Evolutionary conservation across 352 stramenopile genomes (phyloP), one percentile per base, ranked within the genome.

Genomic region (Peronospora belbahrii): DNA sequence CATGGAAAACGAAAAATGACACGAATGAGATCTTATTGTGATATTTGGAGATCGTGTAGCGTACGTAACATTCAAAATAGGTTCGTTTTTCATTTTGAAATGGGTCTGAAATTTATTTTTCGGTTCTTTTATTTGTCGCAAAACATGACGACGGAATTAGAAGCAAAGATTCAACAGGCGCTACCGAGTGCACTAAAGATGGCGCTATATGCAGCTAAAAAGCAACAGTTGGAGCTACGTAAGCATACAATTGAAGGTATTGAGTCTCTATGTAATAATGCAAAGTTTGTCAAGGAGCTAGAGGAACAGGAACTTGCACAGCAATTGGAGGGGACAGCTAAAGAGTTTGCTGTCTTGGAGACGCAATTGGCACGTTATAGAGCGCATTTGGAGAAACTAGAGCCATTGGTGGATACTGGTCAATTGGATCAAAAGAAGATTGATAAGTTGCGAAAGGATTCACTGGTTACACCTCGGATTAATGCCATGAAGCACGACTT

Each of bases 161-260:
- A 85, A 30, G 62, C 48, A 1, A 74, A 62, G 35, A 82, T 88
- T 49, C 56, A 70, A 49, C 73, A 62, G 33, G 74, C 74, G 50
- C 61, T 85, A 60, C 77, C 77, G 4, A 69, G 56, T 28, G 72
- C 72, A 40, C 66, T 85, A 37, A 89, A 89, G 61, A 89, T 85
- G 72, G 64, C 70, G 35, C 56, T 89, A 38, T 85, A 82, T 42
- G 62, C 70, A 22, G 71, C 74, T 31, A 84, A 85, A 51, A 85
- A 87, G 56, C 76, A 91, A 55, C 62, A 66, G 20, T 67, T 74
- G 38, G 82, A 91, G 38, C 50, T 93, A 36, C 60, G 78, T 24
- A 93, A 91, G 58, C 82, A 73, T 49, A 59, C 70, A 37, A 60
- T 88, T 35, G 79, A 91, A 46, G 78, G 73, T 35, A 42, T 84